These are phyloP conservation scores for Euryodendron excelsum DNA, from an alignment of 148 eudicot genomes.

Conservation along the genomic window DNA sequence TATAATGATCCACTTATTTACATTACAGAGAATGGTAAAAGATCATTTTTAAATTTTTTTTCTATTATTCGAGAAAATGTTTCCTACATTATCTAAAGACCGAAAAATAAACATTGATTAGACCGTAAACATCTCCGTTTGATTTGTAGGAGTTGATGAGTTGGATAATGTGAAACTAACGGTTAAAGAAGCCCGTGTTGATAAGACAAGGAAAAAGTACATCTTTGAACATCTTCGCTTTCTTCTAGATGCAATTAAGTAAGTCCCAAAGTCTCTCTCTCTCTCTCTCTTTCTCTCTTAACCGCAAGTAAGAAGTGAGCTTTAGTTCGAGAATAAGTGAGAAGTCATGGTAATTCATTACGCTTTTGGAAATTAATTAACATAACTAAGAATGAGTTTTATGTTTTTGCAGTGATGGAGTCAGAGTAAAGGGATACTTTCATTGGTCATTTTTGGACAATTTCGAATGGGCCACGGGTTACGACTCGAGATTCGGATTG, in stretches of 20 bases:
- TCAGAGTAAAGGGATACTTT: conserved; percentile 14
- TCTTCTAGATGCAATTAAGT: neutral
- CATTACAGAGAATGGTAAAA: neutral
- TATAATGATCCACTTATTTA: neutral
- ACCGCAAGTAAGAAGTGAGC: no score
- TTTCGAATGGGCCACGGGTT: conserved; percentile 16
- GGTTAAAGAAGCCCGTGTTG: neutral
- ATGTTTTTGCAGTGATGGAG: neutral
- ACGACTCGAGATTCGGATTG: conserved; percentile 9
- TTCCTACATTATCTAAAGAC: no score
- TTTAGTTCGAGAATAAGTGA: no score
- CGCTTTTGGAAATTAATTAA: no score
- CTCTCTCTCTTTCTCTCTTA: neutral
- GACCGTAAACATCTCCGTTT: no score
- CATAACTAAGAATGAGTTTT: no score
- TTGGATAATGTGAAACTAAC: neutral
- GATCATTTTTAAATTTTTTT: no score
- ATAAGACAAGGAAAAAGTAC: neutral
- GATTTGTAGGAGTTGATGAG: neutral
- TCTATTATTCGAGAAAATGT: no score
- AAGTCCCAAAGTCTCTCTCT: neutral
- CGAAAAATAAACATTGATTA: no score
- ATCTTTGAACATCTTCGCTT: neutral
- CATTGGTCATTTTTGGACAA: conserved; percentile 16
- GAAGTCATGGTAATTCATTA: no score